phyloP scores from a whole-genome alignment of 805 yeast genomes.

The Wilhelminamyces savonicus region DNA sequence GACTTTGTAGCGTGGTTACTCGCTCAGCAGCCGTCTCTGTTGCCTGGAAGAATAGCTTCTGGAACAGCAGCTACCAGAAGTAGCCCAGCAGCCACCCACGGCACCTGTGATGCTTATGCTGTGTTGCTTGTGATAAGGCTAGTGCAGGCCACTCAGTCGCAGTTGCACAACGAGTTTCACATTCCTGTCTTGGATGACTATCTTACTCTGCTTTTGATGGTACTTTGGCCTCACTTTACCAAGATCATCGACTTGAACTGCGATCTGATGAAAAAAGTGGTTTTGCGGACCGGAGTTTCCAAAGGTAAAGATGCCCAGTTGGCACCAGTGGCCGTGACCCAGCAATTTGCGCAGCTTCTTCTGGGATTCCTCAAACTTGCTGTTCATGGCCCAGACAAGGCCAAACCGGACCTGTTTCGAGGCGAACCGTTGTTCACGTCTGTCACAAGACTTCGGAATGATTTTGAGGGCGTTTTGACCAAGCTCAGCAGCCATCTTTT shows the following conservation, averaged over 20 bases:
- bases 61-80: slow-evolving; percentile 13
- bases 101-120: slow-evolving; percentile 71
- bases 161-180: slow-evolving; percentile 56
- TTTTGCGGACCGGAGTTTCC: slow-evolving; percentile 19
- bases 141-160: slow-evolving; percentile 57
- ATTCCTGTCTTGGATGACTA: slow-evolving; percentile 70
- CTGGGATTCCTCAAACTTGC: slow-evolving; percentile 61
- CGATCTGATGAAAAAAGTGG: slow-evolving; percentile 54
- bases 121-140: slow-evolving; percentile 68
- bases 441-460: slow-evolving; percentile 64
- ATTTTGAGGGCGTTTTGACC: slow-evolving; percentile 73
- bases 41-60: slow-evolving; percentile 12
- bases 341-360: slow-evolving; percentile 68
- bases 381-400: slow-evolving; percentile 14
- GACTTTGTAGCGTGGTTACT: slow-evolving; percentile 42
- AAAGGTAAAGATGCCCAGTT: slow-evolving; percentile 19
- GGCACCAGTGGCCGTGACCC: slow-evolving; percentile 58
- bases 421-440: slow-evolving; percentile 73
- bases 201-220: slow-evolving; percentile 55
- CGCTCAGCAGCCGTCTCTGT: slow-evolving; percentile 29
- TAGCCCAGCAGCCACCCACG: slow-evolving; percentile 36
- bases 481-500: slow-evolving; percentile 49
- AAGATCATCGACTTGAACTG: slow-evolving; percentile 71
- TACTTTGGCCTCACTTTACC: slow-evolving; percentile 85
- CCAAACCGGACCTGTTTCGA: slow-evolving; percentile 16